A percentile compares a stretch with the other conserved stretches of the same genome.
phyloP scores from a whole-genome alignment of 2,329 filamentous ascomycete genomes.

The Penicillium olsonii region DNA sequence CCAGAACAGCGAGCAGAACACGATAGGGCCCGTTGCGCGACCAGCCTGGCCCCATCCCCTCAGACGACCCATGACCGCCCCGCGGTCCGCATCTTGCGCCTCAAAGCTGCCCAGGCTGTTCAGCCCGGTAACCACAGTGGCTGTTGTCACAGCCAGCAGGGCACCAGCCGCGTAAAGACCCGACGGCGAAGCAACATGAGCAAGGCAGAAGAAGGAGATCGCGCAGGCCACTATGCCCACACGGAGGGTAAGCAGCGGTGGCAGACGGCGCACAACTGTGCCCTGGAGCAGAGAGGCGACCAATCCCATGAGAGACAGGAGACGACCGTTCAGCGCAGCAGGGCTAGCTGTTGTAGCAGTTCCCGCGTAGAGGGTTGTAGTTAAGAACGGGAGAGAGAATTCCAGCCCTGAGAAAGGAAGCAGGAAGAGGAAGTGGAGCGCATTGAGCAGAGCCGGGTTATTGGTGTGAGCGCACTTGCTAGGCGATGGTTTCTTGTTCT shows the following conservation, averaged over 20 bases:
- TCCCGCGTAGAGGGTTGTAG: conserved; percentile 88
- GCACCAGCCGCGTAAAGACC: conserved; percentile 81
- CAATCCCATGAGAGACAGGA: conserved; percentile 89
- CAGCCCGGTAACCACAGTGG: conserved; percentile 90
- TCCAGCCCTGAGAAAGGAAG: conserved; percentile 98
- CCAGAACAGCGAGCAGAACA: conserved; percentile 97
- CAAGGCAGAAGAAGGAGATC: conserved; percentile 76
- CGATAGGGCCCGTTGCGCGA: conserved; percentile 77
- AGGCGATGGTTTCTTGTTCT: not conserved
- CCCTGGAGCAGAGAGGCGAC: conserved; percentile 92
- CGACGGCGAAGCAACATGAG: conserved; percentile 65
- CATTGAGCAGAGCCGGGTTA: conserved; percentile 77
- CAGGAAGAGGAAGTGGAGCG: conserved; percentile 85
- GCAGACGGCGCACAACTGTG: conserved; percentile 80
- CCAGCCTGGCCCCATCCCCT: conserved; percentile 82
- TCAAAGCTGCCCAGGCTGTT: conserved; percentile 93
- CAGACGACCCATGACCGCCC: conserved; percentile 81
- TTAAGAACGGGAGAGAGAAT: conserved; percentile 96
- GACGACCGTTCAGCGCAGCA: conserved; percentile 75
- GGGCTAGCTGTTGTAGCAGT: conserved; percentile 45
- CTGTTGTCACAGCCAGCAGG: conserved; percentile 83
- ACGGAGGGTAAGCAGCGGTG: conserved; percentile 77
- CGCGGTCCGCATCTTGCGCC: conserved; percentile 75
- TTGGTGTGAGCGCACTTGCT: conserved; percentile 64
- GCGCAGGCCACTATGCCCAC: conserved; percentile 77